Conservation (phyloP, 2,329 filamentous ascomycete species). For the Drechslera avenae region DNA sequence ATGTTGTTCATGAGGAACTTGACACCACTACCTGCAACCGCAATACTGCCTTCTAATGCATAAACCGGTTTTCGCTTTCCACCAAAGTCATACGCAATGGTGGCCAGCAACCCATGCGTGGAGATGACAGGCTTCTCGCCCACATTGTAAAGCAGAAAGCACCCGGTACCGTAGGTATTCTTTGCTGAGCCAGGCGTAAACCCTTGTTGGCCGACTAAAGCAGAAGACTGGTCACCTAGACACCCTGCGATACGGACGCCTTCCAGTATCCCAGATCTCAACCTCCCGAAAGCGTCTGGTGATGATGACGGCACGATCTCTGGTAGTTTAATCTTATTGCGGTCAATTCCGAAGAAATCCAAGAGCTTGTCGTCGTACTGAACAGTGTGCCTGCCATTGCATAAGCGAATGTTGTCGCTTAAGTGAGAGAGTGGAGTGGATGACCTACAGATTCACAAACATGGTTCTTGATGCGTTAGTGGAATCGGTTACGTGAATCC, state of each 20-base stretch:
- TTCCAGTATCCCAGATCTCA: constrained; percentile 68
- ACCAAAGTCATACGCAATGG: constrained; percentile 83
- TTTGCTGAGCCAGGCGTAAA: constrained; percentile 83
- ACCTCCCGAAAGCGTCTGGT: constrained; percentile 70
- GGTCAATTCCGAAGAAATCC: constrained; percentile 78
- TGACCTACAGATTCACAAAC: constrained; percentile 78
- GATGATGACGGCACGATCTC: constrained; percentile 83
- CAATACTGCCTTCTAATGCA: constrained; percentile 82
- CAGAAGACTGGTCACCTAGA: constrained; percentile 84
- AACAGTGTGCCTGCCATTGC: constrained; percentile 60
- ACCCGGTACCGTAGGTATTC: constrained; percentile 90
- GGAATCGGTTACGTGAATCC: constrained; percentile 80
- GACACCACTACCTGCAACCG: constrained; percentile 79
- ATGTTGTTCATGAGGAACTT: constrained; percentile 71
- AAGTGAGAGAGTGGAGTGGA: background rate
- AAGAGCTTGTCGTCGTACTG: constrained; percentile 79
- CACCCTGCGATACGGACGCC: constrained; percentile 81
- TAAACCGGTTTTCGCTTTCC: constrained; percentile 71
- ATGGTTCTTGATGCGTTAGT: constrained; percentile 90
- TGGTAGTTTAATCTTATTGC: constrained; percentile 74
- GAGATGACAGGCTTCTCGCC: constrained; percentile 85
- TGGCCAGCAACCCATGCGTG: constrained; percentile 80
- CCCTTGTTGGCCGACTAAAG: constrained; percentile 82
- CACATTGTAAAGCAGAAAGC: constrained; percentile 88
- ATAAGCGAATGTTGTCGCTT: constrained; percentile 5